Evolutionary conservation across 176 grass and related monocot genomes (phyloP).

Genomic region (Triticum monococcum): DNA sequence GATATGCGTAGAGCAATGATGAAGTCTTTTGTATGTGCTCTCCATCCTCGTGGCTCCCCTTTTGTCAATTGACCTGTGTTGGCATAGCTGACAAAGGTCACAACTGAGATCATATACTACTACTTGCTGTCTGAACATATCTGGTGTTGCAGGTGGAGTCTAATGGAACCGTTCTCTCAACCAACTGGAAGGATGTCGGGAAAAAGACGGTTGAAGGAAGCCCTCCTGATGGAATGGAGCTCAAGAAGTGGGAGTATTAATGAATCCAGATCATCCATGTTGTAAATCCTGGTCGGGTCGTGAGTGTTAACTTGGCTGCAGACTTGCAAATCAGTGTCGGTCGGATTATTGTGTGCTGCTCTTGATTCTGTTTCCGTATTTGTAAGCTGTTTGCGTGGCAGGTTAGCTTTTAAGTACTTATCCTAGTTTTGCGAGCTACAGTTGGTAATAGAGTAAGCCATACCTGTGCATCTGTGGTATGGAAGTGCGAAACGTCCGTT

Average conservation of each 20-base stretch:
- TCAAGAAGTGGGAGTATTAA: constrained; percentile 83
- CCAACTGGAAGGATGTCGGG: constrained; percentile 85
- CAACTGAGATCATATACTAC: neutral
- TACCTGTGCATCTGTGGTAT: neutral
- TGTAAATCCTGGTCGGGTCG: constrained; percentile 41
- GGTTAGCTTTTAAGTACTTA: constrained; percentile 31
- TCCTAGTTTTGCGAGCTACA: constrained; percentile 22
- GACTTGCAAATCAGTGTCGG: constrained; percentile 18
- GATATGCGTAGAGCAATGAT: constrained; percentile 82
- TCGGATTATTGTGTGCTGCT: neutral
- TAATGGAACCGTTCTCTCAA: constrained; percentile 86
- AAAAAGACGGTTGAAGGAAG: constrained; percentile 57
- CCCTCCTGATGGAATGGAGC: constrained; percentile 80
- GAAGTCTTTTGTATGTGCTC: constrained; percentile 74
- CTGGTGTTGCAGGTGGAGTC: constrained; percentile 68
- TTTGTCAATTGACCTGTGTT: neutral
- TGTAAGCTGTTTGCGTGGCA: constrained; percentile 33
- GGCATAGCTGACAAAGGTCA: neutral
- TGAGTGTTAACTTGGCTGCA: constrained; percentile 13
- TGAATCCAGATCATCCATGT: constrained; percentile 8
- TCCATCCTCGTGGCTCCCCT: neutral
- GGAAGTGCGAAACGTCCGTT: neutral
- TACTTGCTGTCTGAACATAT: neutral
- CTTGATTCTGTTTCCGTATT: constrained; percentile 9
- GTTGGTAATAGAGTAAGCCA: constrained; percentile 3